These are phyloP conservation scores for Salix udensis DNA, from an alignment of 345 rosid genomes.

Conservation along the genomic window DNA sequence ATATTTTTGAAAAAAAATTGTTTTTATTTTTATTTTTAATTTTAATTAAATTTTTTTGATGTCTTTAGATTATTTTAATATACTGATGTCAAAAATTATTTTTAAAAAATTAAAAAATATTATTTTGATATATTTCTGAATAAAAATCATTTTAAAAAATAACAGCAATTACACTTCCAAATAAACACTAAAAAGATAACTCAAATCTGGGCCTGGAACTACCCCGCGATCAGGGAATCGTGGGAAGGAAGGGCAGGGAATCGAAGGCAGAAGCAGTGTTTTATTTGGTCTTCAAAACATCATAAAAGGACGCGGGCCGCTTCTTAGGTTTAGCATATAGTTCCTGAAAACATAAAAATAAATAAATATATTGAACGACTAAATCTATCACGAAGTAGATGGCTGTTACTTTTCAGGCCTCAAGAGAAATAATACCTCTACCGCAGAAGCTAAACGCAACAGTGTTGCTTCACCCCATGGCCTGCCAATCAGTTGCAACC, in stretches of 20 bases:
- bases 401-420: background rate
- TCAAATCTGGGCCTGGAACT: no score
- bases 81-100: no score
- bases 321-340: constrained; percentile 48
- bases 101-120: no score
- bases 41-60: no score
- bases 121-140: fast-evolving
- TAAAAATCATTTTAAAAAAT: no score
- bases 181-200: background rate
- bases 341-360: constrained; percentile 41
- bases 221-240: background rate
- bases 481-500: constrained; percentile 70
- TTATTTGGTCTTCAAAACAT: constrained; percentile 44
- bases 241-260: no score
- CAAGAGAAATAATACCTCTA: constrained; percentile 44
- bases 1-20: no score
- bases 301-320: constrained; percentile 56
- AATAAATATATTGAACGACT: background rate
- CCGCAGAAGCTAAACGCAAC: constrained; percentile 59
- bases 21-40: no score
- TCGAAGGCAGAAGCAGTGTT: background rate
- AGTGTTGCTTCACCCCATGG: constrained; percentile 88
- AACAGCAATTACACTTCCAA: no score
- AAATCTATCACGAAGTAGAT: background rate
- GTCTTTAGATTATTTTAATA: no score